phyloP scores from a whole-genome alignment of 257 asterid genomes.

The Lycium barbarum region DNA sequence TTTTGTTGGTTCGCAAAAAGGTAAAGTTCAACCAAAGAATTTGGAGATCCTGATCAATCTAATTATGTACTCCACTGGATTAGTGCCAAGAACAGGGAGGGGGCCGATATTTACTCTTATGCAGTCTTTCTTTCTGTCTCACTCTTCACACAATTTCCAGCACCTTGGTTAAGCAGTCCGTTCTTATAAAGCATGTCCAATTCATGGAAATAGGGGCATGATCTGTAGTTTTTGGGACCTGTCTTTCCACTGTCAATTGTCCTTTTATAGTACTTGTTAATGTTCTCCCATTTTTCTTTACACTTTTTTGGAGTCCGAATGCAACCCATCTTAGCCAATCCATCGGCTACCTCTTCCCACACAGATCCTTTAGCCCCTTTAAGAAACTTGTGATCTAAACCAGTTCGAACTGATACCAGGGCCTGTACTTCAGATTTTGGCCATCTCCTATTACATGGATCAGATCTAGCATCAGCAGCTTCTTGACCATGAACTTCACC shows the following conservation, averaged over 20 bases:
- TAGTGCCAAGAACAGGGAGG: not conserved
- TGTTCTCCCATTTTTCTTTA: conserved; percentile 40
- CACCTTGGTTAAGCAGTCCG: conserved; percentile 23
- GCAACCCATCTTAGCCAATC: conserved; percentile 39
- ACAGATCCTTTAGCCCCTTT: conserved; percentile 36
- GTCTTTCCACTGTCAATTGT: conserved; percentile 31
- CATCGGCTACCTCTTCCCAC: conserved; percentile 43
- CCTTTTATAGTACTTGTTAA: conserved; percentile 39
- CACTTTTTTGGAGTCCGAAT: conserved; percentile 42
- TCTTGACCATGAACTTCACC: conserved; percentile 32
- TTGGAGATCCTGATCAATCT: not conserved
- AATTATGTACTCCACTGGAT: not conserved
- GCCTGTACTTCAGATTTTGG: conserved; percentile 41
- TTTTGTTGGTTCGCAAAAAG: not conserved
- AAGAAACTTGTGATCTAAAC: conserved; percentile 36
- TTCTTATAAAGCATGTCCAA: conserved; percentile 34
- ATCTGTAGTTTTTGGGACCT: conserved; percentile 25
- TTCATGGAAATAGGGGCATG: conserved; percentile 36
- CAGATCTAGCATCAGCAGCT: not conserved
- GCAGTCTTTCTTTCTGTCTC: conserved; percentile 16
- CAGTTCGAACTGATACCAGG: conserved; percentile 32
- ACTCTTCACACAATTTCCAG: conserved; percentile 17
- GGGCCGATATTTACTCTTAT: conserved; percentile 15
- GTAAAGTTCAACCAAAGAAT: not conserved
- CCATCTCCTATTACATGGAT: conserved; percentile 41